A percentile compares a stretch with the other conserved stretches of the same genome.
Evolutionary conservation across 192 early-diverging fungal species (phyloP).

Genomic region (Thoreauomyces humboldtii): DNA sequence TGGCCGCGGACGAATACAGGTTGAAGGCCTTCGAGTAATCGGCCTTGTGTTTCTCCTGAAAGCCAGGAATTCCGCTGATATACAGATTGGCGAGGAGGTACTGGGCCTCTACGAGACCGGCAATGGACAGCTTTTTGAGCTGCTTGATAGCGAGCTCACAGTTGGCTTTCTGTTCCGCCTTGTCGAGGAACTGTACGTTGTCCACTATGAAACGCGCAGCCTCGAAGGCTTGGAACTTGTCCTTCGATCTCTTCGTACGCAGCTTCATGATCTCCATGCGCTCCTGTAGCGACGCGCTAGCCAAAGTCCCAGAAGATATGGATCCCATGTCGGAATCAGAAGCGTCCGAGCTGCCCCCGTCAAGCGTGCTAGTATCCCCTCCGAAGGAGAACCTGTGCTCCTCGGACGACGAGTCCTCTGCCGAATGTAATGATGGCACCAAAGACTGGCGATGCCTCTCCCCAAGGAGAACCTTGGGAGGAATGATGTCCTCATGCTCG

Average conservation of each 20-base stretch:
- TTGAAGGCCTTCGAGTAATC: constrained; percentile 63
- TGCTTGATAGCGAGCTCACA: constrained; percentile 29
- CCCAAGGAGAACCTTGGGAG: constrained; percentile 10
- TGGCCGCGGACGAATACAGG: constrained; percentile 67
- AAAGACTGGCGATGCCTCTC: constrained; percentile 19
- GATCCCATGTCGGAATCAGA: constrained; percentile 22
- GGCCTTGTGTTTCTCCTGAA: constrained; percentile 58
- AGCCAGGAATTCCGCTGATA: constrained; percentile 59
- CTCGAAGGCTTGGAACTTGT: constrained; percentile 23
- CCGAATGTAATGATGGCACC: constrained; percentile 18
- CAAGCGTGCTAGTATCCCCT: constrained; percentile 9
- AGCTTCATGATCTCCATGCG: constrained; percentile 29
- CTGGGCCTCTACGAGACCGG: constrained; percentile 50
- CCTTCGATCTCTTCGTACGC: constrained; percentile 11
- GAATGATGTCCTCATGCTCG: neutral
- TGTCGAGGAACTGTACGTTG: constrained; percentile 23
- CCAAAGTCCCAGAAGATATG: constrained; percentile 5
- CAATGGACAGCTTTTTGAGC: constrained; percentile 23
- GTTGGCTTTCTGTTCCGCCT: constrained; percentile 16
- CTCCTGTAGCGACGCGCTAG: constrained; percentile 1
- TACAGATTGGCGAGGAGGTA: constrained; percentile 68
- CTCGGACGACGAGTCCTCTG: constrained; percentile 4
- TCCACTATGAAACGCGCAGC: constrained; percentile 34
- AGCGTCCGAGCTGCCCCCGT: constrained; percentile 16
- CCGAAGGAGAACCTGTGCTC: constrained; percentile 3